Evolutionary conservation across 192 early-diverging fungal genomes (phyloP), one percentile per base, ranked within the genome.

Genomic region (Pilobolus umbonatus): DNA sequence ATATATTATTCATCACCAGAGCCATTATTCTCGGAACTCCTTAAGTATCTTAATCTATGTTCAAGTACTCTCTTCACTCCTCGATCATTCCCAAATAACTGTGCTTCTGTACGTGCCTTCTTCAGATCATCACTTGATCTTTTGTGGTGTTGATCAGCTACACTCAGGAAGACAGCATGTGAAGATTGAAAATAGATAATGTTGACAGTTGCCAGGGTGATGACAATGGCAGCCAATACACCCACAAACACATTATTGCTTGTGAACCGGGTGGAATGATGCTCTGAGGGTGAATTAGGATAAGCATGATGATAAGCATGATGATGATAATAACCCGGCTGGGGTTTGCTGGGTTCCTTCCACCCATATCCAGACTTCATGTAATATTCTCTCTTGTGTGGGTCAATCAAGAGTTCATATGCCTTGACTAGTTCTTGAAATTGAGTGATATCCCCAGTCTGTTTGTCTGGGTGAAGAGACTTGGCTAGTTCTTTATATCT

Each of bases 401-500:
- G 57, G 43, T 73, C 32, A 1, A 48, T 40, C 6, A 73, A 43
- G 21, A 73, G 34, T 22, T 73, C 71, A 26, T 73, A 73, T 15
- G 71, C 71, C 29, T 49, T 63, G 0, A 60, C 57, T 4, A 73
- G 29, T 40, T 68, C 57, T 24, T 60, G 57, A 53, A 73, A 73
- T 34, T 29, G 31, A 11, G 57, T 60, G 10, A 58, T 24, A n/a
- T 47, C 47, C 32, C 59, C 66, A 19, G 25, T 46, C 5, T 45
- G 25, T 21, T 57, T 58, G 50, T 73, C 71, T 5, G 71, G 71
- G 21, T 73, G 71, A 35, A 64, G 34, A 24, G 25, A 8, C 38
- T 73, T 73, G 5, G 58, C 65, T 11, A 73, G 34, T 28, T 73
- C 62, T 42, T 69, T 68, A 34, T 73, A 73, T 21, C 58, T 32